phyloP scores from a whole-genome alignment of 179 eudicot species.

The Patellifolia procumbens region DNA sequence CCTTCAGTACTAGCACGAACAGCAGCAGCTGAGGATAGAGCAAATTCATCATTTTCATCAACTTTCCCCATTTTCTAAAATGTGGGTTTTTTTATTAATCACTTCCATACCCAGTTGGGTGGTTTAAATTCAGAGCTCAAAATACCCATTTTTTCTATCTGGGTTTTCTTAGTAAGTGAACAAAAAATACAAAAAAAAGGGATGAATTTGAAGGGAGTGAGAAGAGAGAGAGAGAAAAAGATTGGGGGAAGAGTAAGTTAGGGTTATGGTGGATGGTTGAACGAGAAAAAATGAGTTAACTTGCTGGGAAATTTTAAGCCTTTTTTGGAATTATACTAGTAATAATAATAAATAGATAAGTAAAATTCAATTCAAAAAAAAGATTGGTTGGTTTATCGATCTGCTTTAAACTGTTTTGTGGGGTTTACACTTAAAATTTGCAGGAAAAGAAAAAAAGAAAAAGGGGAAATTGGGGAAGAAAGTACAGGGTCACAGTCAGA shows the following conservation, averaged over 20 bases:
- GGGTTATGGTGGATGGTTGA: conserved; percentile 37
- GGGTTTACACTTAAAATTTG: neutral
- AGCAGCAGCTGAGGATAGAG: conserved; percentile 32
- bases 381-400: conserved; percentile 21
- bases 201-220: neutral
- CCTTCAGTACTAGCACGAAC: conserved; percentile 20
- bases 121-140: conserved; percentile 31
- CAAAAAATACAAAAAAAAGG: neutral
- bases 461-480: neutral
- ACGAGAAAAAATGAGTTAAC: conserved; percentile 15
- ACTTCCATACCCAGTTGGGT: conserved; percentile 33
- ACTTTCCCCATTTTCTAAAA: conserved; percentile 62
- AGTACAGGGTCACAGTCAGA: conserved; percentile 31
- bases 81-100: conserved; percentile 28
- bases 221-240: conserved; percentile 10
- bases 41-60: conserved; percentile 57
- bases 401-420: conserved; percentile 23
- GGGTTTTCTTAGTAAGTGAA: neutral
- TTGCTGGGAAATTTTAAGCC: conserved; percentile 20
- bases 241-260: conserved; percentile 13
- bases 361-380: neutral
- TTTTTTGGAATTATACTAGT: conserved; percentile 29
- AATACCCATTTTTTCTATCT: conserved; percentile 13
- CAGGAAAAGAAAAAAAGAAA: no score
- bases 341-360: conserved; percentile 7